A percentile compares a stretch with the other conserved stretches of the same genome.
These are phyloP conservation scores for Chrysoporthe puriensis DNA, from an alignment of 2,329 filamentous ascomycete genomes.

Conservation along the genomic window DNA sequence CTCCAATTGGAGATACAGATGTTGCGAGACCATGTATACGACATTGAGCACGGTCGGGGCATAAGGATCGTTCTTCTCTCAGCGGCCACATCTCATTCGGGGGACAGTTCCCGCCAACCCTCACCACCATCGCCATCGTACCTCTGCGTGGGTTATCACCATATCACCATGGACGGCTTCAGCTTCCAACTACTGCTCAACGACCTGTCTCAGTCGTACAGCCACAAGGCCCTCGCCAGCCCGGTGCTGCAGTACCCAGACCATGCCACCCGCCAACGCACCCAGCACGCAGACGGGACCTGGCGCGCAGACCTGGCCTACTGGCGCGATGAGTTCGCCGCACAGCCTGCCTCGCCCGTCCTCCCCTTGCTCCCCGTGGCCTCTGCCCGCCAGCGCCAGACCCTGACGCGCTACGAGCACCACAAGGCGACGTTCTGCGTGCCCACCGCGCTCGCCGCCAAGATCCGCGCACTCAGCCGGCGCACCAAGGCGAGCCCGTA, in stretches of 20 bases:
- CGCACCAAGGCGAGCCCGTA: background rate
- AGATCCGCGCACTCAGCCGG: background rate
- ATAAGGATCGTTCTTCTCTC: too few species aligned
- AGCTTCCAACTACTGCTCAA: background rate
- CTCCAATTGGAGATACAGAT: too few species aligned
- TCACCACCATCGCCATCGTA: constrained; percentile 24
- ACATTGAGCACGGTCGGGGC: background rate
- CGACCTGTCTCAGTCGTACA: constrained; percentile 5
- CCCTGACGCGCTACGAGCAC: background rate
- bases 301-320: background rate
- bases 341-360: background rate
- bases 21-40: background rate
- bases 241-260: background rate
- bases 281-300: background rate
- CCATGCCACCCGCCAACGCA: background rate
- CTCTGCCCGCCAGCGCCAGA: background rate
- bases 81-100: too few species aligned
- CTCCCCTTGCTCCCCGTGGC: background rate
- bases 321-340: background rate
- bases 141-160: constrained; percentile 41
- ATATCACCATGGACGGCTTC: constrained; percentile 12
- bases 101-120: background rate
- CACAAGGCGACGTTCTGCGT: background rate
- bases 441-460: background rate
- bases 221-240: background rate